Percentiles rank a stretch among this genome's conserved stretches.
Conservation (phyloP, 2,329 filamentous ascomycete genomes). For the Coleophoma cylindrospora region DNA sequence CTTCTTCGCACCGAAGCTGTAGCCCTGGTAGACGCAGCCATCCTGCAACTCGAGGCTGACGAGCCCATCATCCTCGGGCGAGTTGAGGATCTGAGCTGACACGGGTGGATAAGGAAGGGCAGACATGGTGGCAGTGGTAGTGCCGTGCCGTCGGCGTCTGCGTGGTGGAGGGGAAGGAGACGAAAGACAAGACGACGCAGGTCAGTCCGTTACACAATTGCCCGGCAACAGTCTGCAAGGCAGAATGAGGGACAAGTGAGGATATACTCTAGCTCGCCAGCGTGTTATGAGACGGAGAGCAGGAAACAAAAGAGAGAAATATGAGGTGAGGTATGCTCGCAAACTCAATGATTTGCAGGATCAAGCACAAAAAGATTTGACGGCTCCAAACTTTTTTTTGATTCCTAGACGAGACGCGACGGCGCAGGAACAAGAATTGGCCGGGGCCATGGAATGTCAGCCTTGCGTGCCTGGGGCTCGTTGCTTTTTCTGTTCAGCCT, state of each 20-base stretch:
- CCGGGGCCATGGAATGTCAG: background rate
- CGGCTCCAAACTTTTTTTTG: no score
- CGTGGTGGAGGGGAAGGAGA: no score
- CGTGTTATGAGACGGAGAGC: background rate
- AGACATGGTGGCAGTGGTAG: slow-evolving; percentile 2
- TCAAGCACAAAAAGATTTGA: background rate
- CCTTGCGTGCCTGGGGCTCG: background rate
- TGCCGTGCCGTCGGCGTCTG: no score
- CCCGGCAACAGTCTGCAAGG: slow-evolving; percentile 13
- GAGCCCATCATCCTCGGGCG: slow-evolving; percentile 47
- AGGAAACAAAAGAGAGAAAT: background rate
- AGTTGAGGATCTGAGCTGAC: slow-evolving; percentile 15
- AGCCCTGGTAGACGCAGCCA: slow-evolving; percentile 85
- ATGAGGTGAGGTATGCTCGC: background rate
- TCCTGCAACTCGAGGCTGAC: slow-evolving; percentile 91
- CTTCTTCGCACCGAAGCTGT: slow-evolving; percentile 94
- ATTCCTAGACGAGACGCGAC: background rate
- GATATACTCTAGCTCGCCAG: background rate
- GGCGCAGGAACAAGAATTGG: background rate
- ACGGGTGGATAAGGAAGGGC: slow-evolving; percentile 15
- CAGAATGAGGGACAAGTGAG: slow-evolving; percentile 6
- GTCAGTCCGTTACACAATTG: background rate
- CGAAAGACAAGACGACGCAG: no score
- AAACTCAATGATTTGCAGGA: background rate
- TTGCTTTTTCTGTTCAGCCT: no score